Conservation (phyloP, 306 rosid species). For the Carpinus viminea region DNA sequence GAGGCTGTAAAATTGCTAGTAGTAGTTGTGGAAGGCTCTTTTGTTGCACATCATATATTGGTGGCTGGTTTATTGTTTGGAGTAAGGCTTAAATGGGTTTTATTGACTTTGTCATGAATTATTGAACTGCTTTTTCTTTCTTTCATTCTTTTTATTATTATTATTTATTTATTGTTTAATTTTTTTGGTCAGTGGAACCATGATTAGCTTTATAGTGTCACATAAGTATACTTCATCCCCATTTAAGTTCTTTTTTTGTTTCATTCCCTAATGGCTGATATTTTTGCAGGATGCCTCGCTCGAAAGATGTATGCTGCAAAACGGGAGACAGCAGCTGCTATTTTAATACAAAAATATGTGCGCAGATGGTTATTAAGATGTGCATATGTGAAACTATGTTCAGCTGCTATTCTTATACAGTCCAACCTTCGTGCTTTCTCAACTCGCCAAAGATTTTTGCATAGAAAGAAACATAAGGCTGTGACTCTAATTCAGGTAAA, state of each 20-base stretch:
- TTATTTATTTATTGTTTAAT: not conserved
- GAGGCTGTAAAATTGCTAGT: not conserved
- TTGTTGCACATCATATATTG: not conserved
- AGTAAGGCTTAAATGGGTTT: not conserved
- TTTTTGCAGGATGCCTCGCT: conserved; percentile 65
- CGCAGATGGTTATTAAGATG: conserved; percentile 61
- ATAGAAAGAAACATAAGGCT: conserved; percentile 70
- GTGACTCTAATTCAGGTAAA: conserved; percentile 82
- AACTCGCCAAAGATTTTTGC: conserved; percentile 60
- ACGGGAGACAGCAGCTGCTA: conserved; percentile 69
- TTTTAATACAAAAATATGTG: conserved; percentile 57
- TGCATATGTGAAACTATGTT: conserved; percentile 51
- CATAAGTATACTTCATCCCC: not conserved
- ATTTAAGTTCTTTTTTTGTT: conserved; percentile 12
- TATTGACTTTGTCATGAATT: not conserved
- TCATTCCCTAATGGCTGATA: conserved; percentile 24
- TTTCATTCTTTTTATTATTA: not conserved
- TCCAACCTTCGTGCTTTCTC: conserved; percentile 68
- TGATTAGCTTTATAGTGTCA: not conserved
- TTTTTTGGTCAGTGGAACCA: no score
- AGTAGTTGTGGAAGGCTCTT: not conserved
- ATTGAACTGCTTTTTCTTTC: not conserved
- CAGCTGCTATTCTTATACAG: conserved; percentile 61
- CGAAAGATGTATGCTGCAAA: conserved; percentile 61
- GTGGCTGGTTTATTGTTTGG: not conserved